Evolutionary conservation across 148 eudicot species (phyloP).

Genomic region (Pouteria glomerata): DNA sequence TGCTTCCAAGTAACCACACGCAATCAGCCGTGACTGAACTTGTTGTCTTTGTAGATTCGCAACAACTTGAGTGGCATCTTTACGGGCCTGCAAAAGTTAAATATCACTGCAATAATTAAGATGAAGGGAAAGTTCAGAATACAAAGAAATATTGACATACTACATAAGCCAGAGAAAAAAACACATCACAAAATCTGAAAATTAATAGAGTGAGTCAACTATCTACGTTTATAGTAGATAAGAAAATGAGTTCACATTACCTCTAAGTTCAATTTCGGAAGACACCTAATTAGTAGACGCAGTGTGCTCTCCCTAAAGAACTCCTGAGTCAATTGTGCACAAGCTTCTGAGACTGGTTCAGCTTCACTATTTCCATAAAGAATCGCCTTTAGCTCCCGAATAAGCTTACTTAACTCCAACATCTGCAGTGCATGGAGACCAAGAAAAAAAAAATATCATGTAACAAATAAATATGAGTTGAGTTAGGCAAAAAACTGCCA

Average conservation of each 20-base stretch:
- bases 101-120: conserved; percentile 13
- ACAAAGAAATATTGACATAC: background rate
- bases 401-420: conserved; percentile 60
- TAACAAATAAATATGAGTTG: background rate
- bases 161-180: background rate
- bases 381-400: conserved; percentile 68
- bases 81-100: conserved; percentile 66
- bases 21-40: conserved; percentile 82
- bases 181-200: background rate
- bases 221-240: background rate
- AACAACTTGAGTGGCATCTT: conserved; percentile 98
- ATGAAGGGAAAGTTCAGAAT: background rate
- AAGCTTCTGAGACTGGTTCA: conserved; percentile 89
- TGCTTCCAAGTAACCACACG: conserved; percentile 88
- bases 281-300: conserved; percentile 59
- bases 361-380: conserved; percentile 89
- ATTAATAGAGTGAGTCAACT: background rate
- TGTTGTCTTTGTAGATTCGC: conserved; percentile 97
- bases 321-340: conserved; percentile 91
- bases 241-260: conserved; percentile 21
- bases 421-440: conserved; percentile 31
- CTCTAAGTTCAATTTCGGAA: conserved; percentile 87
- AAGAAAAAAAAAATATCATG: background rate
- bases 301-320: conserved; percentile 76
- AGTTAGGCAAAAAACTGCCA: background rate